phyloP scores from a whole-genome alignment of 257 asterid genomes.

The Phtheirospermum japonicum region DNA sequence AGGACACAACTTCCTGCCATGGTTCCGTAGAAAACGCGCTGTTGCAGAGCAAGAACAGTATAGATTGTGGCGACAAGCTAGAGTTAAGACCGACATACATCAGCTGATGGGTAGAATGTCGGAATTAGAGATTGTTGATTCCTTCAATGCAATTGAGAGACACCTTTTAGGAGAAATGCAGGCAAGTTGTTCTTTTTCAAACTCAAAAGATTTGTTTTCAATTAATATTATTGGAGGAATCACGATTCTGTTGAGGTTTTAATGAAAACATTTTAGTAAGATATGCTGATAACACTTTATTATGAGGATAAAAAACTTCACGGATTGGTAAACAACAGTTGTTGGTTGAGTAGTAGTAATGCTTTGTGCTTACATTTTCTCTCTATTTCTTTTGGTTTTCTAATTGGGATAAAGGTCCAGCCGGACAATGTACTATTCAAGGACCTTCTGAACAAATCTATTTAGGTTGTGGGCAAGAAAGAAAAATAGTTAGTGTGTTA shows the following conservation, averaged over 20 bases:
- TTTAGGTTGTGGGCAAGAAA: conserved; percentile 6
- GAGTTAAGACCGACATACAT: conserved; percentile 67
- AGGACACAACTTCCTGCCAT: conserved; percentile 86
- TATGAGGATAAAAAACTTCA: background rate
- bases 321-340: background rate
- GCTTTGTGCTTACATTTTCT: background rate
- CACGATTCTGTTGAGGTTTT: conserved; percentile 23
- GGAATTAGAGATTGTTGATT: conserved; percentile 84
- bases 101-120: conserved; percentile 63
- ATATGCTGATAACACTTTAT: conserved; percentile 21
- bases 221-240: background rate
- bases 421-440: background rate
- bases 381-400: background rate
- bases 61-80: conserved; percentile 88
- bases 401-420: background rate
- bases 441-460: background rate
- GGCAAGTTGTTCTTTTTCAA: conserved; percentile 42
- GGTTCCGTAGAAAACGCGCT: conserved; percentile 92
- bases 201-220: background rate
- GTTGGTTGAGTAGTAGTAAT: background rate
- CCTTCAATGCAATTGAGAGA: conserved; percentile 81
- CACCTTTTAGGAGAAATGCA: conserved; percentile 77
- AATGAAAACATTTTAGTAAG: background rate
- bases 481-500: background rate
- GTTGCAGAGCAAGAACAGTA: conserved; percentile 93